Percentiles rank a stretch among this genome's conserved stretches.
Conservation (phyloP, 352 stramenopile genomes). For the Globisporangium nagaii region DNA sequence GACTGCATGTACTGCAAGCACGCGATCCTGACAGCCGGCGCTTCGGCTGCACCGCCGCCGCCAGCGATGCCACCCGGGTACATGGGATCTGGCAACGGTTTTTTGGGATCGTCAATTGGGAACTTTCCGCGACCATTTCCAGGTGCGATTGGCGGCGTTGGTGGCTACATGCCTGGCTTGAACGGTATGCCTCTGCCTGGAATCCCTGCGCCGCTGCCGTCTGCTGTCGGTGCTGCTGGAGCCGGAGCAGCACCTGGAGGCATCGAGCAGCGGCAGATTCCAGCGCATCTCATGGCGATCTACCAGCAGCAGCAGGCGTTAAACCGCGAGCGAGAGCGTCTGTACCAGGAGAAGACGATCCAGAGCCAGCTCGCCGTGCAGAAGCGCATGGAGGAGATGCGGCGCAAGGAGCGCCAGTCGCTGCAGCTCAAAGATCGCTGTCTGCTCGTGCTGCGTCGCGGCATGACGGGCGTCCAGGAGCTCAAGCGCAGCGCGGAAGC, state of each 20-base stretch:
- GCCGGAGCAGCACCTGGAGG: not conserved
- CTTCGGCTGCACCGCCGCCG: slow-evolving; percentile 15
- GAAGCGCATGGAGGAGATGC: slow-evolving; percentile 18
- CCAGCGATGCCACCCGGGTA: slow-evolving; percentile 10
- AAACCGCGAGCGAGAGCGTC: slow-evolving; percentile 7
- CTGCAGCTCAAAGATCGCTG: slow-evolving; percentile 56
- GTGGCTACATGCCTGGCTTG: not conserved
- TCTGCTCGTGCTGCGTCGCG: slow-evolving; percentile 63
- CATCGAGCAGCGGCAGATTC: slow-evolving; percentile 14
- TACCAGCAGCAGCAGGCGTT: slow-evolving; percentile 19
- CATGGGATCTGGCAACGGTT: not conserved
- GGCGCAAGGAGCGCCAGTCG: slow-evolving; percentile 26
- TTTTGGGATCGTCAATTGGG: not conserved
- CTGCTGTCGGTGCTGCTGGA: not conserved
- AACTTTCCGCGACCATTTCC: not conserved
- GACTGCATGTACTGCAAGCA: slow-evolving; percentile 66
- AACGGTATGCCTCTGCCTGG: not conserved
- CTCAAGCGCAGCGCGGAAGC: slow-evolving; percentile 53
- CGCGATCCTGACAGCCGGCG: slow-evolving; percentile 32
- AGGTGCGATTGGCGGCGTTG: not conserved
- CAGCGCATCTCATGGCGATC: slow-evolving; percentile 20
- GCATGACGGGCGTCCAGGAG: slow-evolving; percentile 64
- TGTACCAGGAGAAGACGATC: slow-evolving; percentile 9
- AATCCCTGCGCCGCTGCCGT: not conserved
- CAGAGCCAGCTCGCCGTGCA: slow-evolving; percentile 10